Percentiles rank a stretch among this genome's conserved stretches.
Conservation (phyloP, 2,329 filamentous ascomycete genomes). For the Colletotrichum sp. region DNA sequence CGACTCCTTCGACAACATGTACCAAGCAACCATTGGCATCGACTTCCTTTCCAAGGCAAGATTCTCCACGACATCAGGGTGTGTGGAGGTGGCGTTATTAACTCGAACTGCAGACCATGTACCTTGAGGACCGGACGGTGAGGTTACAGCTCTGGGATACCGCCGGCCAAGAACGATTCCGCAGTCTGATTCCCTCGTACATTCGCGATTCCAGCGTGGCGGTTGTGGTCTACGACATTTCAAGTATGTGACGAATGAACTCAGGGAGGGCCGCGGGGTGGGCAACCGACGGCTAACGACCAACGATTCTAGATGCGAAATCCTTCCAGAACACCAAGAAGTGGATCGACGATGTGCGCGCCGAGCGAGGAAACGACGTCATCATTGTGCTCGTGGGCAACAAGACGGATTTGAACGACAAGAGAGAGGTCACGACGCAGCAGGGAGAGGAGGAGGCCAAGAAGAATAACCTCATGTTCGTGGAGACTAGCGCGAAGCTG, state of each 20-base stretch:
- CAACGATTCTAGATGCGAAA: slow-evolving; percentile 70
- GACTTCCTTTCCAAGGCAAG: slow-evolving; percentile 96
- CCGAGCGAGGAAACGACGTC: slow-evolving; percentile 96
- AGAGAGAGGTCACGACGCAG: slow-evolving; percentile 93
- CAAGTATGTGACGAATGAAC: slow-evolving; percentile 58
- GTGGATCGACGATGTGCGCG: slow-evolving; percentile 98
- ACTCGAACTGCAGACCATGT: slow-evolving; percentile 78
- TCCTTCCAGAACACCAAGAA: slow-evolving; percentile 99
- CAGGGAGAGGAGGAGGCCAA: slow-evolving; percentile 98
- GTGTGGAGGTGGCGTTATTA: neutral
- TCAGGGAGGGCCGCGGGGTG: neutral
- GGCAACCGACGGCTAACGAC: neutral
- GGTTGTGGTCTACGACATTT: slow-evolving; percentile 98
- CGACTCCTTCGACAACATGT: slow-evolving; percentile 99
- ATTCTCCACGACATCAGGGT: slow-evolving; percentile 20
- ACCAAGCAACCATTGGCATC: slow-evolving; percentile 98
- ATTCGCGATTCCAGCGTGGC: slow-evolving; percentile 98
- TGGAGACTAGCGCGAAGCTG: slow-evolving; percentile 97
- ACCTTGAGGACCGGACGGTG: slow-evolving; percentile 97
- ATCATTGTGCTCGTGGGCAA: slow-evolving; percentile 99
- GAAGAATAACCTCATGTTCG: slow-evolving; percentile 98
- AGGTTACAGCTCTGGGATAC: slow-evolving; percentile 98
- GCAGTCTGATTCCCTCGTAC: slow-evolving; percentile 96
- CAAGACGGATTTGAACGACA: slow-evolving; percentile 99
- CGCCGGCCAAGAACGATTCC: slow-evolving; percentile 95